Evolutionary conservation across 2,329 filamentous ascomycete species (phyloP).

Genomic region (Trichoderma hamatum): DNA sequence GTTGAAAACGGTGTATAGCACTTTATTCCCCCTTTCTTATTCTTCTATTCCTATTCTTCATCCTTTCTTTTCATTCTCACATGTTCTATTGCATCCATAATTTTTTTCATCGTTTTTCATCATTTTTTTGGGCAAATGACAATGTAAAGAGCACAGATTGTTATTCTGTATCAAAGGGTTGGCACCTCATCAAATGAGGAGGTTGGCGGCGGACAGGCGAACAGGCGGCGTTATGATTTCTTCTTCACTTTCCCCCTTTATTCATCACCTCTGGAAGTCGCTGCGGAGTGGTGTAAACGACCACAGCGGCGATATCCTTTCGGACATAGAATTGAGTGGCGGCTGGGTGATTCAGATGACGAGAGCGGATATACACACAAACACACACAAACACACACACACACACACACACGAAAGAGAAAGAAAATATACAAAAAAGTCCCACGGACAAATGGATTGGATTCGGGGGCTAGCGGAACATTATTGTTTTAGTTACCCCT

Average conservation of each 20-base stretch:
- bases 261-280: not conserved
- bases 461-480: not conserved
- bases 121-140: slow-evolving; percentile 11
- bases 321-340: not conserved
- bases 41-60: not conserved
- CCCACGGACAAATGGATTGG: not conserved
- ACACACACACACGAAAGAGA: not conserved
- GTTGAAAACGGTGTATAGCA: slow-evolving; percentile 29
- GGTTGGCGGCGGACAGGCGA: slow-evolving; percentile 16
- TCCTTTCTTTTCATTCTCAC: not conserved
- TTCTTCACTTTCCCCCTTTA: not conserved
- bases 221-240: slow-evolving; percentile 19
- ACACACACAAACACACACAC: not conserved
- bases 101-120: not conserved
- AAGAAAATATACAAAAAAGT: not conserved
- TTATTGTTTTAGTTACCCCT: not conserved
- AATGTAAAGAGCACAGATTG: slow-evolving; percentile 10
- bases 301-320: not conserved
- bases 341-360: not conserved
- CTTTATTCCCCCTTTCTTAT: not conserved
- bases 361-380: not conserved
- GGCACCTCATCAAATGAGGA: slow-evolving; percentile 3
- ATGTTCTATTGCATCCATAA: not conserved
- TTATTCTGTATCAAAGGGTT: slow-evolving; percentile 21
- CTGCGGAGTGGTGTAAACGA: not conserved